Conservation (phyloP, 2,329 filamentous ascomycete genomes). For the Ophiostoma sp. region DNA sequence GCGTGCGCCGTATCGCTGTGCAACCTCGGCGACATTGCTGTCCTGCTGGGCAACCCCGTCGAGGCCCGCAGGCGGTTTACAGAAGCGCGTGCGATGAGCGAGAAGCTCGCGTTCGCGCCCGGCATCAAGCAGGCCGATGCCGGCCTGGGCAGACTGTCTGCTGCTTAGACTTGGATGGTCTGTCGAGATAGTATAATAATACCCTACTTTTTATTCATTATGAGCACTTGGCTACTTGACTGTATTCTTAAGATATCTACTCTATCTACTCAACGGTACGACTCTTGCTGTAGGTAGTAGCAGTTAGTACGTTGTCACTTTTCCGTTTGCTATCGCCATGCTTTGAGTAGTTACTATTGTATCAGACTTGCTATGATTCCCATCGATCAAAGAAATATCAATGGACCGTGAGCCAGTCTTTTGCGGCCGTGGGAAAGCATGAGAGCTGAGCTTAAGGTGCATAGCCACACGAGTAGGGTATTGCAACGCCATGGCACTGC, state of each 20-base stretch:
- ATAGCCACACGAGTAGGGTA: no score
- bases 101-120: conserved; percentile 47
- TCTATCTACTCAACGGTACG: not conserved
- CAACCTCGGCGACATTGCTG: conserved; percentile 78
- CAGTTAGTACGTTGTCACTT: no score
- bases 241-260: not conserved
- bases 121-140: conserved; percentile 50
- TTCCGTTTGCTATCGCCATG: no score
- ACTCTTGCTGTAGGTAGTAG: not conserved
- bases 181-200: not conserved
- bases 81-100: conserved; percentile 60
- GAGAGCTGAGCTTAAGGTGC: no score
- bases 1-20: conserved; percentile 80
- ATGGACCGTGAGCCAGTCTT: no score
- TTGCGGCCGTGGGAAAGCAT: no score
- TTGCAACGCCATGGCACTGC: no score
- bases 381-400: no score
- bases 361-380: no score
- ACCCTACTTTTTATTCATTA: not conserved
- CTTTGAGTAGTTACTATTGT: no score
- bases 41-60: conserved; percentile 61
- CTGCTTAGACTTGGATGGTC: not conserved
- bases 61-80: conserved; percentile 64
- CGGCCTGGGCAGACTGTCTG: conserved; percentile 36
- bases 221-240: not conserved